Percentiles rank a stretch among this genome's conserved stretches.
Evolutionary conservation across 2,329 filamentous ascomycete genomes (phyloP).

Genomic region (Hypoxylon sp.): DNA sequence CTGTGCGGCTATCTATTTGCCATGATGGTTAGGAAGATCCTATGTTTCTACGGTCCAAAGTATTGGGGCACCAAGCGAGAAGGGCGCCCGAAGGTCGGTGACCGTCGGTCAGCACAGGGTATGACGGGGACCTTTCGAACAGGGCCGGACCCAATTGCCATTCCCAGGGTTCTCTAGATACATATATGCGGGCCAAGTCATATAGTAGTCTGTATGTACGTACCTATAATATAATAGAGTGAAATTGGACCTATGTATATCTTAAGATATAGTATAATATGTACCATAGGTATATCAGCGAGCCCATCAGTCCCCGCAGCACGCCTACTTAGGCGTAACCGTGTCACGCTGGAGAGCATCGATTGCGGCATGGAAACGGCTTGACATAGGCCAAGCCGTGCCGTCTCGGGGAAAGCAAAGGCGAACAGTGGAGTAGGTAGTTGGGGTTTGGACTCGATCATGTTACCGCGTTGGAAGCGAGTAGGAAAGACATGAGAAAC

Average conservation of each 20-base stretch:
- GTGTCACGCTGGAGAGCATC: not conserved
- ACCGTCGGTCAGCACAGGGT: slow-evolving; percentile 20
- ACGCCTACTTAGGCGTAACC: slow-evolving; percentile 17
- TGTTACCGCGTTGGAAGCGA: not conserved
- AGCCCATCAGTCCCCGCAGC: slow-evolving; percentile 19
- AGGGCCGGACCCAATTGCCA: slow-evolving; percentile 30
- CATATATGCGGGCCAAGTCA: slow-evolving; percentile 8
- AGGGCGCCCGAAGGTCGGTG: slow-evolving; percentile 16
- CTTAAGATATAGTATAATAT: too few relatives aligned
- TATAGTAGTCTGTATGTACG: slow-evolving; percentile 4
- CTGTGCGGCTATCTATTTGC: slow-evolving; percentile 30
- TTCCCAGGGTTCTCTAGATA: slow-evolving; percentile 19
- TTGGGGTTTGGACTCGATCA: slow-evolving; percentile 5
- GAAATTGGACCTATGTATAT: slow-evolving; percentile 4
- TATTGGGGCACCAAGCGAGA: slow-evolving; percentile 17
- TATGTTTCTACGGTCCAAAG: slow-evolving; percentile 13
- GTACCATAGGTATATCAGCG: not conserved
- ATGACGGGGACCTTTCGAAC: slow-evolving; percentile 14
- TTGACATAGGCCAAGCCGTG: slow-evolving; percentile 25
- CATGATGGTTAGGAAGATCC: slow-evolving; percentile 19
- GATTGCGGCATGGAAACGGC: not conserved
- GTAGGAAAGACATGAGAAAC: slow-evolving; percentile 3
- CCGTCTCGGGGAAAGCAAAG: slow-evolving; percentile 31
- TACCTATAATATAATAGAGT: slow-evolving; percentile 8
- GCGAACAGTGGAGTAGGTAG: slow-evolving; percentile 22